Conservation (phyloP, 2,329 filamentous ascomycete species). For the Lithohypha guttulata region DNA sequence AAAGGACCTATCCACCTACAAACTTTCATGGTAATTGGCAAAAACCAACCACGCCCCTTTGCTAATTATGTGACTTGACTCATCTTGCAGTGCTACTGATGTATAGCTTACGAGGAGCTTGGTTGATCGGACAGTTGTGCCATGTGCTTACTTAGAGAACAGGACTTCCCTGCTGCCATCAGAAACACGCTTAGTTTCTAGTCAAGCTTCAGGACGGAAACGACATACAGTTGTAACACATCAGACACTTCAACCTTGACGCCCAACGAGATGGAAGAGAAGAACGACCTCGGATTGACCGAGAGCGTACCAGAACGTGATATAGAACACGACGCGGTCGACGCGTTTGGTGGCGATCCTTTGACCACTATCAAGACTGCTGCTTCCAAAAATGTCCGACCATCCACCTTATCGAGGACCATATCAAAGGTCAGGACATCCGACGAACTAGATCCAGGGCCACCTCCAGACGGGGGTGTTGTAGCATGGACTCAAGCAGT, state of each 20-base stretch:
- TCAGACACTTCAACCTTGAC: neutral
- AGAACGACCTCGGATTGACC: conserved; percentile 6
- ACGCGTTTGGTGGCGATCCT: neutral
- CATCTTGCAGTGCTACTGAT: too few relatives aligned
- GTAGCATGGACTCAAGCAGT: conserved; percentile 47
- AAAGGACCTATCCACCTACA: too few relatives aligned
- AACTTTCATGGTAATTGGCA: too few relatives aligned
- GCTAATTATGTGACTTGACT: too few relatives aligned
- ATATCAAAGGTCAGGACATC: conserved; percentile 6
- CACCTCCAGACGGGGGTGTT: conserved; percentile 41
- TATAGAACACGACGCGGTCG: neutral
- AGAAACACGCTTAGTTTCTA: too few relatives aligned
- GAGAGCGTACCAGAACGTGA: conserved; percentile 4
- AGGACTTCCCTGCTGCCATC: too few relatives aligned
- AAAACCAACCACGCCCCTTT: too few relatives aligned
- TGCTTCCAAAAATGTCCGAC: neutral
- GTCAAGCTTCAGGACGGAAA: too few relatives aligned
- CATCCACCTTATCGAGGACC: conserved; percentile 1
- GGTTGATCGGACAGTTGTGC: too few relatives aligned
- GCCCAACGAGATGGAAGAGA: conserved; percentile 1
- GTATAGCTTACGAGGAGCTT: too few relatives aligned
- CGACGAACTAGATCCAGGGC: conserved; percentile 22
- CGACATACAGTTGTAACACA: too few relatives aligned
- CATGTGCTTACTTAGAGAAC: too few relatives aligned
- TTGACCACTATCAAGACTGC: neutral